phyloP scores from a whole-genome alignment of 2,329 filamentous ascomycete genomes.

The Allantophomopsis cytisporea region DNA sequence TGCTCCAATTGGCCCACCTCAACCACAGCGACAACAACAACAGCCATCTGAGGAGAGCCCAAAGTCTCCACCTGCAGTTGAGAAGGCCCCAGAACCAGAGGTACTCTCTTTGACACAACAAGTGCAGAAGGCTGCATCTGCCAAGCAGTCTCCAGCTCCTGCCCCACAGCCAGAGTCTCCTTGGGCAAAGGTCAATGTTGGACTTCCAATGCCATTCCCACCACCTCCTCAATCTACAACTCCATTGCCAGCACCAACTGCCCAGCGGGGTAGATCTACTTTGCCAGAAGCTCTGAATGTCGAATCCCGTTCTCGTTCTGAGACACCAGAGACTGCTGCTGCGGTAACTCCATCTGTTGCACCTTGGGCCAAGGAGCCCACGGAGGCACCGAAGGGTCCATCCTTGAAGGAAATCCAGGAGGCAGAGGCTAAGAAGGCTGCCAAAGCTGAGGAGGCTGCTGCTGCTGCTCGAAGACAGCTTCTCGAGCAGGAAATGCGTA shows the following conservation, averaged over 20 bases:
- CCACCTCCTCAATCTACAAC: conserved; percentile 58
- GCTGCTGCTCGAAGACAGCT: conserved; percentile 63
- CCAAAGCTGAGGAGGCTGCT: conserved; percentile 73
- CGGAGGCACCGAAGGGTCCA: conserved; percentile 64
- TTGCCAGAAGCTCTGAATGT: conserved; percentile 59
- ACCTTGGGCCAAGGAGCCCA: conserved; percentile 86
- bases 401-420: conserved; percentile 96
- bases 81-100: conserved; percentile 23
- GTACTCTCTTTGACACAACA: conserved; percentile 67
- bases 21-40: conserved; percentile 8
- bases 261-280: conserved; percentile 72
- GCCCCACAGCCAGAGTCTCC: conserved; percentile 29
- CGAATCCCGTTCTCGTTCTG: conserved; percentile 59
- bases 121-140: conserved; percentile 60
- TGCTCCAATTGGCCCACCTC: conserved; percentile 13
- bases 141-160: conserved; percentile 39
- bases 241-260: conserved; percentile 76
- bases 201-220: conserved; percentile 65
- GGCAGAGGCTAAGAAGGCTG: conserved; percentile 83
- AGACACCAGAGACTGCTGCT: conserved; percentile 51
- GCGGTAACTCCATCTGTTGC: conserved; percentile 56
- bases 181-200: conserved; percentile 46
- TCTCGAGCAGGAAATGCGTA: conserved; percentile 67
- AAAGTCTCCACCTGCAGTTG: conserved; percentile 3
- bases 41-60: not conserved